Evolutionary conservation across 306 rosid genomes (phyloP).

Genomic region (Senna tora): DNA sequence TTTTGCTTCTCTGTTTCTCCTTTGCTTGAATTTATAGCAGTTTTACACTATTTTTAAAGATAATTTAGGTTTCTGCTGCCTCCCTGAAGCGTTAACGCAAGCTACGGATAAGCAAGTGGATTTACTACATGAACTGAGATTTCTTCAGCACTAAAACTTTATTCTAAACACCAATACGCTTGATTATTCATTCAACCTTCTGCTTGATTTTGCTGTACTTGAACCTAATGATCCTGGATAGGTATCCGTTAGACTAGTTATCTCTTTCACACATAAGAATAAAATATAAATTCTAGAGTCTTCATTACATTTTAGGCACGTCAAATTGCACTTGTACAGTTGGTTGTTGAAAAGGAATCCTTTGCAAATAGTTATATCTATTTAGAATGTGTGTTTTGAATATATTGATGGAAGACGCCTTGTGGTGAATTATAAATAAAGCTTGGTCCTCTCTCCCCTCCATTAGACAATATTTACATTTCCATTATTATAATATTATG

Average conservation of each 20-base stretch:
- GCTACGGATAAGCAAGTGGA: slow-evolving; percentile 8
- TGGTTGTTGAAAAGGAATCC: background rate
- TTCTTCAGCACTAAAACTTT: background rate
- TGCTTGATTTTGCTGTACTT: background rate
- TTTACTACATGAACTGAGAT: background rate
- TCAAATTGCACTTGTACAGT: background rate
- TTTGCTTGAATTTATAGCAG: background rate
- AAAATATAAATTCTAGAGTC: background rate
- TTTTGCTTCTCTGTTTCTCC: background rate
- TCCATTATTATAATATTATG: background rate
- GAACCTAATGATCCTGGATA: background rate
- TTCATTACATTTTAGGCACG: background rate
- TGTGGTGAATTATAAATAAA: no score
- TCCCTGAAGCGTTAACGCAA: background rate
- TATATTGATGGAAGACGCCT: background rate
- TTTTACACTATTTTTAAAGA: background rate
- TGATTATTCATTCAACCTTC: no score
- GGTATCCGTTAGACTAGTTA: background rate
- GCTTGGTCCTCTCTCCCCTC: no score
- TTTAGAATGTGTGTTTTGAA: no score
- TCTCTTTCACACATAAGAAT: background rate
- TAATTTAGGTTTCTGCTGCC: background rate
- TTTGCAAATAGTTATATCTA: background rate
- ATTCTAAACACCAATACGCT: background rate
- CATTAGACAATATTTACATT: background rate